Evolutionary conservation across 108 stramenopile species (phyloP).

Genomic region (Schizochytrium sp.): DNA sequence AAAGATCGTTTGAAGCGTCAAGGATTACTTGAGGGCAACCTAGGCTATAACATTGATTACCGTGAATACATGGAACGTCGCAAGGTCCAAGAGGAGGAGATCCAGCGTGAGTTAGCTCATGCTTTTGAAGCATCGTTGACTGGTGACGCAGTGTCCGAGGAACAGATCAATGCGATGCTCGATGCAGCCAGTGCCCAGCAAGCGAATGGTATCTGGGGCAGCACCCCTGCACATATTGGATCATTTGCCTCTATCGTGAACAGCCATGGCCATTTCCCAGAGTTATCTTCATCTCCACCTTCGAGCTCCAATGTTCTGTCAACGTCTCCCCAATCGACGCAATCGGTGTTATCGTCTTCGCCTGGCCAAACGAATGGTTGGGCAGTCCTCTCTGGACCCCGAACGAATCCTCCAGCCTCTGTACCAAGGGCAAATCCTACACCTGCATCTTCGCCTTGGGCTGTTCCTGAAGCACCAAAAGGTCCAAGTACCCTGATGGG

Average conservation of each 20-base stretch:
- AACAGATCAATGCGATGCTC: slow-evolving; percentile 13
- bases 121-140: slow-evolving; percentile 53
- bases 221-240: not conserved
- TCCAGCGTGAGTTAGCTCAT: slow-evolving; percentile 28
- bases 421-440: not conserved
- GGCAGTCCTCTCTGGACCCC: not conserved
- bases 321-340: slow-evolving; percentile 2
- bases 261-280: slow-evolving; percentile 16
- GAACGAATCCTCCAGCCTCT: not conserved
- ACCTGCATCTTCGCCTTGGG: not conserved
- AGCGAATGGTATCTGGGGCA: slow-evolving; percentile 33
- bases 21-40: not conserved
- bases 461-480: no score
- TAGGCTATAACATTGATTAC: slow-evolving; percentile 46
- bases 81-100: slow-evolving; percentile 36
- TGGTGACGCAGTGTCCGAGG: not conserved
- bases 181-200: slow-evolving; percentile 10
- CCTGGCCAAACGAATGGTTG: not conserved
- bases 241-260: slow-evolving; percentile 57
- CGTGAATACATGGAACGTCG: slow-evolving; percentile 33
- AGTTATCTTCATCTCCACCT: not conserved
- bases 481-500: no score
- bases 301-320: not conserved
- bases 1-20: not conserved
- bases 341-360: not conserved